A percentile compares a stretch with the other conserved stretches of the same genome.
These are phyloP conservation scores for Lasiodiplodia citricola DNA, from an alignment of 2,329 filamentous ascomycete species.

Conservation along the genomic window DNA sequence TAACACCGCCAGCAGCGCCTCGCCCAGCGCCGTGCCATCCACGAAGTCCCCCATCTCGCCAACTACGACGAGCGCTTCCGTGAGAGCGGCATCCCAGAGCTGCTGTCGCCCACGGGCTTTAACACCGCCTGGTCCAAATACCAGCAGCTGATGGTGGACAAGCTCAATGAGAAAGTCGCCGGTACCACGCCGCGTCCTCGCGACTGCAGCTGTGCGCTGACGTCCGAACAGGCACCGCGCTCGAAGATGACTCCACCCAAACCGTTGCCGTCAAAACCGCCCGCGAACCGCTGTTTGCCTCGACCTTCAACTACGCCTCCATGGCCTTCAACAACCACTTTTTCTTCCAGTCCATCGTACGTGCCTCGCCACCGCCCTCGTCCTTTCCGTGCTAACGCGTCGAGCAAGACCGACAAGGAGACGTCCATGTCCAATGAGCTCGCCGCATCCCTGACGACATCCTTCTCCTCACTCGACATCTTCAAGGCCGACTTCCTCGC, in stretches of 20 bases:
- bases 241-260: conserved; percentile 66
- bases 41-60: conserved; percentile 51
- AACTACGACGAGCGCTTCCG: conserved; percentile 52
- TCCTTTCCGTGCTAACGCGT: conserved; percentile 28
- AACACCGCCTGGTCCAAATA: conserved; percentile 82
- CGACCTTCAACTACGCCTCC: conserved; percentile 93
- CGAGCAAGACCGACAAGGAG: conserved; percentile 18
- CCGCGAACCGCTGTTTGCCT: conserved; percentile 76
- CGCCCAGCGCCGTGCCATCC: conserved; percentile 35
- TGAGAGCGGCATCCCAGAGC: conserved; percentile 66
- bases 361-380: conserved; percentile 17
- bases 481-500: conserved; percentile 79
- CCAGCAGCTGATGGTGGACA: conserved; percentile 73
- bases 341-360: conserved; percentile 70
- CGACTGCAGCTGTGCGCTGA: conserved; percentile 20
- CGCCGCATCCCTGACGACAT: conserved; percentile 64
- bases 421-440: conserved; percentile 63
- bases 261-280: conserved; percentile 76
- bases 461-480: conserved; percentile 83
- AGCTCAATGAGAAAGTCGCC: conserved; percentile 74
- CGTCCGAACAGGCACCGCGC: conserved; percentile 62
- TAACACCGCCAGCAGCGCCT: conserved; percentile 7
- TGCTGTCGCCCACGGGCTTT: conserved; percentile 74
- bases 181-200: conserved; percentile 59
- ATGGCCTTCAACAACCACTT: conserved; percentile 93